These are phyloP conservation scores for Microstegium vimineum DNA, from an alignment of 176 grass and related monocot species.

Conservation along the genomic window DNA sequence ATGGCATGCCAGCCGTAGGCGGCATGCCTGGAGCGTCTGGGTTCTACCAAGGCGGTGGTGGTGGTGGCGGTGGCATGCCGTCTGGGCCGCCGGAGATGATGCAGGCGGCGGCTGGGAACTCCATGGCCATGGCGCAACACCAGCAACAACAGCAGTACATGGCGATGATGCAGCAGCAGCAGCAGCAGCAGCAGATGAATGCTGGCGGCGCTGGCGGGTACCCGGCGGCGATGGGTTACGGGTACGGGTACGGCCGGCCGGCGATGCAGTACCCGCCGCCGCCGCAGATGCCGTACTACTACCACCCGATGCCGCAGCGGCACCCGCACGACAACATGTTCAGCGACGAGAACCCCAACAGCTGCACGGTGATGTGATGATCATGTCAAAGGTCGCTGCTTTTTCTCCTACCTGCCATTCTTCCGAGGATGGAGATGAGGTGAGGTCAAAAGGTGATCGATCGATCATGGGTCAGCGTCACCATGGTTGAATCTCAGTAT, in stretches of 20 bases:
- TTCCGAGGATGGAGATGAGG: background rate
- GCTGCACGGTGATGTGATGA: constrained; percentile 79
- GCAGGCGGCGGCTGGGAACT: constrained; percentile 47
- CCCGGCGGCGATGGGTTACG: constrained; percentile 69
- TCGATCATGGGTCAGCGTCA: background rate
- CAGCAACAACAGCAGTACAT: constrained; percentile 53
- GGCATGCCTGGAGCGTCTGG: constrained; percentile 3
- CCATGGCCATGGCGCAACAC: constrained; percentile 24
- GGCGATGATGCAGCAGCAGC: constrained; percentile 37
- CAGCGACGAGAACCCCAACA: constrained; percentile 70
- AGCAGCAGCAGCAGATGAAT: constrained; percentile 56
- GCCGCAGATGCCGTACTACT: constrained; percentile 28
- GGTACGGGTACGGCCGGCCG: constrained; percentile 42
- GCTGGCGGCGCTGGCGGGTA: constrained; percentile 36
- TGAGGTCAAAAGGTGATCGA: background rate
- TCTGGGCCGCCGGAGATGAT: constrained; percentile 40
- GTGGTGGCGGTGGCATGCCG: constrained; percentile 30
- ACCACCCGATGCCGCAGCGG: constrained; percentile 30
- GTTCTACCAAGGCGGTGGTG: constrained; percentile 24
- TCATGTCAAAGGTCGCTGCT: background rate
- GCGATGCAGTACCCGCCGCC: constrained; percentile 38
- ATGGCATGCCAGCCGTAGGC: constrained; percentile 34
- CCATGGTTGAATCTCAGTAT: constrained; percentile 18
- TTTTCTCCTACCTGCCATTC: background rate
- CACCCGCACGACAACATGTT: constrained; percentile 49